Evolutionary conservation across 768 basidiomycete genomes (phyloP).

Genomic region (Pleurotus djamor): DNA sequence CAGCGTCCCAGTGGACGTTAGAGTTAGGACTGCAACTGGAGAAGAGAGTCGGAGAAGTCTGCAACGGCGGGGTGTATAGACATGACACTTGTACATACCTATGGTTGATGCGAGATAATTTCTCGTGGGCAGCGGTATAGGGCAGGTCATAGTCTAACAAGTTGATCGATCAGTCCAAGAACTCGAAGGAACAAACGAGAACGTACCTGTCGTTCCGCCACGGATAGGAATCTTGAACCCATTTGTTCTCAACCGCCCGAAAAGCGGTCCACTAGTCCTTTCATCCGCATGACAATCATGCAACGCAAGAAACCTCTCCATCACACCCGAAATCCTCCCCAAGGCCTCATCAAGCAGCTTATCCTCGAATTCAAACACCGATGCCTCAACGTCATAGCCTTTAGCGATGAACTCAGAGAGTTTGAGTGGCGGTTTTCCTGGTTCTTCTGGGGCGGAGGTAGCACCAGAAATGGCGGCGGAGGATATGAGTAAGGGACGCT

Average conservation of each 20-base stretch:
- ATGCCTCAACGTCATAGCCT: neutral
- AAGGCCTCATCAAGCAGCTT: conserved; percentile 13
- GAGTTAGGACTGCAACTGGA: conserved; percentile 22
- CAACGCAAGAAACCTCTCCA: conserved; percentile 20
- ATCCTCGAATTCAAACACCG: neutral
- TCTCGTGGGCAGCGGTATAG: conserved; percentile 15
- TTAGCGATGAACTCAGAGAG: neutral
- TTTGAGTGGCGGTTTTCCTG: too few species aligned
- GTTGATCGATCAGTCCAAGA: neutral
- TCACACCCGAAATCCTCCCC: conserved; percentile 17
- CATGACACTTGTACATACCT: conserved; percentile 12
- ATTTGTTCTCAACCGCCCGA: conserved; percentile 25
- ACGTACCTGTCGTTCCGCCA: neutral
- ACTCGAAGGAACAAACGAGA: neutral
- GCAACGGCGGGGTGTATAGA: neutral
- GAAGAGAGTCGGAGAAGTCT: neutral
- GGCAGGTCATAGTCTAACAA: neutral
- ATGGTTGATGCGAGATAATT: conserved; percentile 21
- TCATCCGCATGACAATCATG: conserved; percentile 17
- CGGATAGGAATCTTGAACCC: conserved; percentile 11
- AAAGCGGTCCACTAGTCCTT: conserved; percentile 22
- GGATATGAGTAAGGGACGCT: conserved; percentile 25
- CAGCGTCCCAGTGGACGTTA: conserved; percentile 15
- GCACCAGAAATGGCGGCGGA: neutral
- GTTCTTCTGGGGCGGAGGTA: neutral